Evolutionary conservation across 2,329 filamentous ascomycete genomes (phyloP).

Genomic region (Sporothrix mexicana): DNA sequence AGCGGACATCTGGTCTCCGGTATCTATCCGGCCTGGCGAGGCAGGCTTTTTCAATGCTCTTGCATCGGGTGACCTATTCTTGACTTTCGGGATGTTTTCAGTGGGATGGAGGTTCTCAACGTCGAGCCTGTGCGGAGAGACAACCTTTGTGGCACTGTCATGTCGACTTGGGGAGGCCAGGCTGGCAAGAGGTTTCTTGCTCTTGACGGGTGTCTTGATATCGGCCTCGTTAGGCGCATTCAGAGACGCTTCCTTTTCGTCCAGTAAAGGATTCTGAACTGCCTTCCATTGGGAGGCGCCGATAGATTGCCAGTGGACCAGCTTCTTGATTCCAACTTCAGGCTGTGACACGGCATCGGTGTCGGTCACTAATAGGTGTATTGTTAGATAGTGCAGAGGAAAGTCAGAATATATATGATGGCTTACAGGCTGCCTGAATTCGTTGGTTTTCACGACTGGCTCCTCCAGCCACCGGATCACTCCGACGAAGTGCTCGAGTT

Average conservation of each 20-base stretch:
- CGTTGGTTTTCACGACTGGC: background rate
- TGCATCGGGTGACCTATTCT: too few species aligned
- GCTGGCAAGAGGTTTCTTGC: background rate
- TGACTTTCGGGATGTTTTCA: too few species aligned
- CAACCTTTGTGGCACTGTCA: background rate
- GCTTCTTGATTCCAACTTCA: background rate
- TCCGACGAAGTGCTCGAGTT: background rate
- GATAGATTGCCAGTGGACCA: conserved; percentile 2
- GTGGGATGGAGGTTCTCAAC: too few species aligned
- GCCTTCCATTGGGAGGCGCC: conserved; percentile 20
- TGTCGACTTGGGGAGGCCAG: background rate
- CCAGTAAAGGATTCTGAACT: background rate
- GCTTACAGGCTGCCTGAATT: background rate
- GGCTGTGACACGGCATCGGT: background rate
- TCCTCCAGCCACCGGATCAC: background rate
- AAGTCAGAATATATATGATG: background rate
- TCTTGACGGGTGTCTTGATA: background rate
- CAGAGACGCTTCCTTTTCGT: background rate
- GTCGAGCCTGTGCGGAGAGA: background rate
- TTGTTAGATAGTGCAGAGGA: background rate
- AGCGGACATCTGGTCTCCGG: background rate
- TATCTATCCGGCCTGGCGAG: background rate
- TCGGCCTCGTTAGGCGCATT: background rate
- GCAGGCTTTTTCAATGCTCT: too few species aligned
- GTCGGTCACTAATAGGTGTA: background rate